A percentile compares a stretch with the other conserved stretches of the same genome.
phyloP scores from a whole-genome alignment of 345 rosid genomes.

The Eucalyptus curtisii region DNA sequence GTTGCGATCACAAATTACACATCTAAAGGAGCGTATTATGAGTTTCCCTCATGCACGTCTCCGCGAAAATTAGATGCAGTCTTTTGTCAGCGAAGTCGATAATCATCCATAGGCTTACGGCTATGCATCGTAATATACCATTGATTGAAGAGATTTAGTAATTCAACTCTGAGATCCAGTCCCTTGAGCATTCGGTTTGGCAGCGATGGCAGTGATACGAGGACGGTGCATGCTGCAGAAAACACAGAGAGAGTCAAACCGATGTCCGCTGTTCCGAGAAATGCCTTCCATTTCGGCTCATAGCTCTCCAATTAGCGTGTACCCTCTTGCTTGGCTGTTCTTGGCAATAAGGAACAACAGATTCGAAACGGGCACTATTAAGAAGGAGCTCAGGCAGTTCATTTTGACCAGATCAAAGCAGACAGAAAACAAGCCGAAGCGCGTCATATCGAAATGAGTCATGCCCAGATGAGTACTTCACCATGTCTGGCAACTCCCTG shows the following conservation, averaged over 20 bases:
- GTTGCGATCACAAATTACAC: not conserved
- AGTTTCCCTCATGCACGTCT: not conserved
- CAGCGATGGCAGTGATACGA: not conserved
- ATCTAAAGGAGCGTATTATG: not conserved
- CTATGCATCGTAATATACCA: not conserved
- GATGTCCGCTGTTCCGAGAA: not conserved
- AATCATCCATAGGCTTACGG: not conserved
- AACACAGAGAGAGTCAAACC: not conserved
- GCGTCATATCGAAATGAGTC: not conserved
- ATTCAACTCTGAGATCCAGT: not conserved
- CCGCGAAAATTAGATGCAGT: not conserved
- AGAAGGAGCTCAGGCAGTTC: not conserved
- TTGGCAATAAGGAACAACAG: rapidly evolving
- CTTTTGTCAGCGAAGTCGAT: not conserved
- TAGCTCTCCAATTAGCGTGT: not conserved
- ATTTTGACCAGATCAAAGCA: not conserved
- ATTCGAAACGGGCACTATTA: not conserved
- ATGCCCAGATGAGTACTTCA: not conserved
- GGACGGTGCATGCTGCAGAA: not conserved
- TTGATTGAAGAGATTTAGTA: not conserved
- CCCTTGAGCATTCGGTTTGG: not conserved
- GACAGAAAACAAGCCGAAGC: not conserved
- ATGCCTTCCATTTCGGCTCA: not conserved
- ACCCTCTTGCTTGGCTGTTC: not conserved
- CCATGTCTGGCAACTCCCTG: not conserved